A percentile compares a stretch with the other conserved stretches of the same genome.
Conservation (phyloP, 176 grass and related monocot genomes). For the Chloris gayana region DNA sequence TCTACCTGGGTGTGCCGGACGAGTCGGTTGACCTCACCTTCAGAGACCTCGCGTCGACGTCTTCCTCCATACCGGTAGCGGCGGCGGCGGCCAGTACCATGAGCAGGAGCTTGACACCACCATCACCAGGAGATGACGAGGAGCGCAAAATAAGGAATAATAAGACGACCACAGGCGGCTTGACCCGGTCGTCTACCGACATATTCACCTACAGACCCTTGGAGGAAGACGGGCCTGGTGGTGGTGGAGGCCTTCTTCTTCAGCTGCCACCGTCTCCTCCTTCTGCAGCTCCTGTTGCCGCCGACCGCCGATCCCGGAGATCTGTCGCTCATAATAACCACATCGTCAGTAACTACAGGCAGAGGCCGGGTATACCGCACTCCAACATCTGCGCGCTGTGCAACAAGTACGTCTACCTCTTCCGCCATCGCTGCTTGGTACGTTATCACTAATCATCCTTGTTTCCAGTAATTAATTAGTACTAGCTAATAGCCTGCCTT, state of each 20-base stretch:
- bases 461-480: too few species aligned
- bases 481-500: too few species aligned
- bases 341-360: background rate
- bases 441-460: background rate
- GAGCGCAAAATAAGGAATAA: background rate
- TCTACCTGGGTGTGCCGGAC: conserved; percentile 63
- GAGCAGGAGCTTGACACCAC: background rate
- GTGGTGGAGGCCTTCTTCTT: background rate
- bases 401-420: conserved; percentile 51
- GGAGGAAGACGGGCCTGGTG: background rate
- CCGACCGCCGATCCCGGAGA: background rate
- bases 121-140: background rate
- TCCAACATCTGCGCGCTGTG: conserved; percentile 65
- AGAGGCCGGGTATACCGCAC: conserved; percentile 58
- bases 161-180: background rate
- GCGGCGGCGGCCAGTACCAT: background rate
- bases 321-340: too few species aligned
- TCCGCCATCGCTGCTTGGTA: conserved; percentile 68
- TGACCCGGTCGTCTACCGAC: conserved; percentile 48
- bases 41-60: conserved; percentile 43
- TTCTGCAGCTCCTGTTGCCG: background rate
- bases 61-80: background rate
- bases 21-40: conserved; percentile 74
- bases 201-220: conserved; percentile 55
- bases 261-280: background rate